Percentiles rank a stretch among this genome's conserved stretches.
Conservation (phyloP, 495 filamentous ascomycete genomes). For the Penicillium bovifimosum region DNA sequence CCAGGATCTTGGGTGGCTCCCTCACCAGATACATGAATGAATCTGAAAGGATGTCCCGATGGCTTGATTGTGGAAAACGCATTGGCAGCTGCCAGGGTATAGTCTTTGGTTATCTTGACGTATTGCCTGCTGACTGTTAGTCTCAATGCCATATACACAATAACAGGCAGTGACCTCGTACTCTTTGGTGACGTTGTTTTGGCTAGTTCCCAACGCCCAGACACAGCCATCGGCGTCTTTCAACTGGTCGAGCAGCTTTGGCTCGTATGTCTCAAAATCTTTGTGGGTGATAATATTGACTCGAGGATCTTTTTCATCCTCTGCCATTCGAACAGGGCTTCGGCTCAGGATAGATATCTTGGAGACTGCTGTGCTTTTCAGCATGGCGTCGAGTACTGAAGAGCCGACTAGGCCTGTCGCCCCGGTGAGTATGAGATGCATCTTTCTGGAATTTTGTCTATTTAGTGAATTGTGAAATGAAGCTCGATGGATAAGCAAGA, state of each 20-base stretch:
- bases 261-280: constrained; percentile 55
- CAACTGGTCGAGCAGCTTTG: constrained; percentile 51
- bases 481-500: too few relatives aligned
- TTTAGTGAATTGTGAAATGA: too few relatives aligned
- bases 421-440: constrained; percentile 73
- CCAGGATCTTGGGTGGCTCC: constrained; percentile 45
- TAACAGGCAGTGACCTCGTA: constrained; percentile 24
- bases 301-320: constrained; percentile 46
- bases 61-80: constrained; percentile 49
- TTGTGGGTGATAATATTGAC: constrained; percentile 61
- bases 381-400: constrained; percentile 57
- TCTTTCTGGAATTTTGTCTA: too few relatives aligned
- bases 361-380: constrained; percentile 49
- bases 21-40: constrained; percentile 64
- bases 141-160: neutral
- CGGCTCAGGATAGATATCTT: constrained; percentile 63
- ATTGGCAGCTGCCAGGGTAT: constrained; percentile 54
- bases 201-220: constrained; percentile 64
- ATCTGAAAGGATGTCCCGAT: constrained; percentile 47
- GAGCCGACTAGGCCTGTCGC: constrained; percentile 70
- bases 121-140: constrained; percentile 49
- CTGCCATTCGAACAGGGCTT: constrained; percentile 58
- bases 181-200: constrained; percentile 54
- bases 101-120: constrained; percentile 59
- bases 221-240: constrained; percentile 61